These are phyloP conservation scores for Sphaerulina musiva DNA, from an alignment of 2,329 filamentous ascomycete genomes.

Conservation along the genomic window DNA sequence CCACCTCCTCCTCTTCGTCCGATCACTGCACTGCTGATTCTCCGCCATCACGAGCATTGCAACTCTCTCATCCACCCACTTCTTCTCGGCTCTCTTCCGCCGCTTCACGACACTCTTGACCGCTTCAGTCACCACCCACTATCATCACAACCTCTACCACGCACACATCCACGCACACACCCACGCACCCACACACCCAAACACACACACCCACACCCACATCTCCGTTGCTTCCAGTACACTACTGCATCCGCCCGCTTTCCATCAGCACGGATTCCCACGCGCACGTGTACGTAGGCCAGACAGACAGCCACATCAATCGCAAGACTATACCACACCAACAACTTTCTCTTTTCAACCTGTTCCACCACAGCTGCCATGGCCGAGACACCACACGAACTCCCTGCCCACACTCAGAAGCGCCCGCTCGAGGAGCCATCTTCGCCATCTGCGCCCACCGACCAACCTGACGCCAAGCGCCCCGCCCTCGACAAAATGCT, in stretches of 20 bases:
- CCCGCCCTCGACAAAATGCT: slow-evolving; percentile 89
- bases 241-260: slow-evolving; percentile 11
- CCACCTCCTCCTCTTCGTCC: neutral
- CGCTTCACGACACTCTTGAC: slow-evolving; percentile 3
- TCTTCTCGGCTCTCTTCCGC: neutral
- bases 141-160: slow-evolving; percentile 2
- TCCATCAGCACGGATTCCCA: slow-evolving; percentile 9
- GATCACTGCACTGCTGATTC: slow-evolving; percentile 2
- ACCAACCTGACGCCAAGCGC: slow-evolving; percentile 95
- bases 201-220: slow-evolving; percentile 4
- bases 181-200: neutral
- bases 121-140: slow-evolving; percentile 17
- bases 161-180: slow-evolving; percentile 2
- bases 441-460: slow-evolving; percentile 81
- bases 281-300: slow-evolving; percentile 19
- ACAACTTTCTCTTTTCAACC: neutral
- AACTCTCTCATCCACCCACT: neutral
- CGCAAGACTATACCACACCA: neutral
- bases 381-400: slow-evolving; percentile 37
- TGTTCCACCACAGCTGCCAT: slow-evolving; percentile 15
- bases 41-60: slow-evolving; percentile 6
- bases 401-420: slow-evolving; percentile 64
- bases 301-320: slow-evolving; percentile 20
- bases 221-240: slow-evolving; percentile 9
- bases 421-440: slow-evolving; percentile 95